Evolutionary conservation across 441 rosid species (phyloP).

Genomic region (Populus tomentosa): DNA sequence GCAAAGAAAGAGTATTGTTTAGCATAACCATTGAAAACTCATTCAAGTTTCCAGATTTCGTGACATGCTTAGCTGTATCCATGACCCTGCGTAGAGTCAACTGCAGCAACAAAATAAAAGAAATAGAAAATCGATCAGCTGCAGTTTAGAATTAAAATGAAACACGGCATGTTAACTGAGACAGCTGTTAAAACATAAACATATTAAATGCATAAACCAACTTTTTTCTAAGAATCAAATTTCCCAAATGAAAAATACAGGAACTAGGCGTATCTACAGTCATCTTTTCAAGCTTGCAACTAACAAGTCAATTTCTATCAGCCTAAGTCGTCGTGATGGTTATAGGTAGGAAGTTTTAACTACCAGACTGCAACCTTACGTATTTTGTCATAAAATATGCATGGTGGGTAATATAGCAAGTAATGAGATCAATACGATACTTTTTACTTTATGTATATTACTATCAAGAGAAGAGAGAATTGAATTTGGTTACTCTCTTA

Average conservation of each 20-base stretch:
- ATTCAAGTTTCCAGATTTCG: constrained; percentile 85
- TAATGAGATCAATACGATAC: not conserved
- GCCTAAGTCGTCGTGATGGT: not conserved
- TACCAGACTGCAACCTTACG: not conserved
- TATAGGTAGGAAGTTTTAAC: not conserved
- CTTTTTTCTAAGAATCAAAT: not conserved
- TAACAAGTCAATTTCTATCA: not conserved
- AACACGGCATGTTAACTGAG: not conserved
- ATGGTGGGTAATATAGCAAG: not conserved
- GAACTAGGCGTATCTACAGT: not conserved
- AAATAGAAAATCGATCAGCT: constrained; percentile 9
- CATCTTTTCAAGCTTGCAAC: not conserved
- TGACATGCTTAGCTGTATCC: constrained; percentile 96
- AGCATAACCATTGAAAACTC: constrained; percentile 98
- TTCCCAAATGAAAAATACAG: not conserved
- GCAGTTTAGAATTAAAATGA: not conserved
- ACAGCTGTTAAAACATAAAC: not conserved
- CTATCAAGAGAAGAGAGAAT: not conserved
- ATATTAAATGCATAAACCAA: not conserved
- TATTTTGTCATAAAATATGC: not conserved
- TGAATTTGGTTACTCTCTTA: not conserved
- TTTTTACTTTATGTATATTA: not conserved
- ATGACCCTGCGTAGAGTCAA: constrained; percentile 83
- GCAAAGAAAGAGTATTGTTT: constrained; percentile 87
- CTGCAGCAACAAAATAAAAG: constrained; percentile 42